phyloP scores from a whole-genome alignment of 2,329 filamentous ascomycete species.

The Fusarium protoensiforme region DNA sequence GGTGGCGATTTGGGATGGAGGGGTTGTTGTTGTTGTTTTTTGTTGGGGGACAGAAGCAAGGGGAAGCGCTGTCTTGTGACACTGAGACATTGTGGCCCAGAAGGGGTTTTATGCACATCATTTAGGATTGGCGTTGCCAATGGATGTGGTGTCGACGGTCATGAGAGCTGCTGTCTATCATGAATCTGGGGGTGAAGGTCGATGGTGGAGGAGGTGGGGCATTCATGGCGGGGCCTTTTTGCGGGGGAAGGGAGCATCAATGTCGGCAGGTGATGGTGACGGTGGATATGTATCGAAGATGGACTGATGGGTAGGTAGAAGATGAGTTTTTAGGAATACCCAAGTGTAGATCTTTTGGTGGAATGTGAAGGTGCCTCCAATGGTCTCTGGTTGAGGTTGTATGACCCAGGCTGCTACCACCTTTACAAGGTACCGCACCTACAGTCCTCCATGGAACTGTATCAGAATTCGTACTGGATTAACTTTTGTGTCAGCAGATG shows the following conservation, averaged over 20 bases:
- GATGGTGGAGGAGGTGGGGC: background rate
- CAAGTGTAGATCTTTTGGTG: background rate
- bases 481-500: background rate
- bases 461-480: background rate
- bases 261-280: background rate
- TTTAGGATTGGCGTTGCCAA: background rate
- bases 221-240: background rate
- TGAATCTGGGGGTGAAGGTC: background rate
- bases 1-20: background rate
- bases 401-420: background rate
- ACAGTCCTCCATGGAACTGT: background rate
- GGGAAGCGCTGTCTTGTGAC: background rate
- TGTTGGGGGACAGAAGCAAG: background rate
- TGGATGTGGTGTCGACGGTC: background rate
- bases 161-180: background rate
- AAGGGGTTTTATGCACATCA: background rate
- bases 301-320: background rate
- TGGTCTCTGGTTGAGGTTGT: background rate
- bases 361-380: background rate
- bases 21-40: background rate
- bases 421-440: background rate
- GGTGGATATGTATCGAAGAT: background rate
- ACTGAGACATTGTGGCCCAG: background rate
- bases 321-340: background rate
- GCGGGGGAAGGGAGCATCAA: background rate